These are phyloP conservation scores for Aspergillus felis DNA, from an alignment of 2,329 filamentous ascomycete genomes.

Conservation along the genomic window DNA sequence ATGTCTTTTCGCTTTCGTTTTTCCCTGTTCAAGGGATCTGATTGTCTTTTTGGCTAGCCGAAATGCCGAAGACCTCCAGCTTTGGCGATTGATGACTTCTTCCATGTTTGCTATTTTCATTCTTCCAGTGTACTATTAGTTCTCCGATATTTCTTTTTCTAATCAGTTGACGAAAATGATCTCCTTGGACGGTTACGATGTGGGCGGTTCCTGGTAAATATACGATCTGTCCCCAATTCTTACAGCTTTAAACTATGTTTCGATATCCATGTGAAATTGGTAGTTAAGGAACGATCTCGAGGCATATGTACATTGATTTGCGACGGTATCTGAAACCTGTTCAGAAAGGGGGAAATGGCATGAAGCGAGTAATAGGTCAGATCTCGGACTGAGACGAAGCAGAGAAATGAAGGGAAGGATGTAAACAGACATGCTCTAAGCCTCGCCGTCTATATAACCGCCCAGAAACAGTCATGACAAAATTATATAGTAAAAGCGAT, in stretches of 20 bases:
- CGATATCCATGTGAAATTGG: not conserved
- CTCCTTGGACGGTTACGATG: not conserved
- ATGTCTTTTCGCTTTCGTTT: not conserved
- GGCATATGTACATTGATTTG: not conserved
- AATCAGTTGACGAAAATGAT: not conserved
- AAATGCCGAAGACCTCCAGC: not conserved
- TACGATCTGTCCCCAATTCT: not conserved
- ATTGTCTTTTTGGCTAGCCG: not conserved
- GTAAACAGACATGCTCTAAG: not conserved
- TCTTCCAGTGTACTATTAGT: not conserved
- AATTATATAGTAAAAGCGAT: not conserved
- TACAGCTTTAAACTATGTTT: not conserved
- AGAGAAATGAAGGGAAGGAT: not conserved
- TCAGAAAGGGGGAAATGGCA: not conserved
- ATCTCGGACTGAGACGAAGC: not conserved
- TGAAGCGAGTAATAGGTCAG: not conserved
- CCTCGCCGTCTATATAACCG: not conserved
- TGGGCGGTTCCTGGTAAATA: not conserved
- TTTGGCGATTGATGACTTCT: not conserved
- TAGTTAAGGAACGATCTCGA: not conserved
- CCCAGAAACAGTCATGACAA: not conserved
- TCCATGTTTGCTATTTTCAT: not conserved
- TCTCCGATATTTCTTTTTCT: not conserved
- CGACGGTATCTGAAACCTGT: not conserved
- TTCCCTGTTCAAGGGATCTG: not conserved